Base-by-base conservation (phyloP, 2,329 filamentous ascomycete genomes). In the Neofusicoccum cordaticola region DNA sequence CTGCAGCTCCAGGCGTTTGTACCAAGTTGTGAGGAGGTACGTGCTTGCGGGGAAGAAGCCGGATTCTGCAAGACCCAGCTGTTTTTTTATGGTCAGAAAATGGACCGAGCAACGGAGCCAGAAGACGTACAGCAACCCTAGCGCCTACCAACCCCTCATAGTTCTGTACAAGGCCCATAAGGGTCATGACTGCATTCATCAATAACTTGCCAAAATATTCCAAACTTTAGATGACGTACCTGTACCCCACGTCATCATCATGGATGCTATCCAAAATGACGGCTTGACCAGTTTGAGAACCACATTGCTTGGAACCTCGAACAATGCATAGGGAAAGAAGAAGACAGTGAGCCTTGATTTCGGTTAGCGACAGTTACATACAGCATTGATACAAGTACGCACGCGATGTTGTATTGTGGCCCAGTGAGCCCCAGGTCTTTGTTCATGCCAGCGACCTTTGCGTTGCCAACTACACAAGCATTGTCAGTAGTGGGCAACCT, bases 401-500 rank as follows among this genome's bases (percentile, higher is more conserved):
- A 62, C 79, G 86, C 85, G 0, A 83, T 85, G 1, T 89, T 79
- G 67, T 90, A 90, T 67, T 89, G 79, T 47, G 88, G 85, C 0
- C 85, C 86, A 6, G 63, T 51, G 44, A 76, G 67, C 4, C 66
- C 42, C 5, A 72, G 63, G 5, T 70, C 67, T 13, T 65, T 66
- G 19, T 67, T 68, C 15, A 75, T 65, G 12, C 72, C 70, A 52
- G 75, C 72, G 27, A 79, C 72, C 15, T 73, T 73, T 61, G 70
- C 79, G 81, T 85, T 88, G 22, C 67, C 70, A 35, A 79, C 52
- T 57, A 15, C 13, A 22, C 22, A 22, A 22, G 17, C 2, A 9
- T 9, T 2, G 0, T 41, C 8, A 7, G 19, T 11, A 17, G 35
- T 8, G 13, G 9, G 42, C 17, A 15, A 1, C 2, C 4, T 1